Base-by-base conservation (phyloP, 139 green algal species). In the Edaphochlamys debaryana region DNA sequence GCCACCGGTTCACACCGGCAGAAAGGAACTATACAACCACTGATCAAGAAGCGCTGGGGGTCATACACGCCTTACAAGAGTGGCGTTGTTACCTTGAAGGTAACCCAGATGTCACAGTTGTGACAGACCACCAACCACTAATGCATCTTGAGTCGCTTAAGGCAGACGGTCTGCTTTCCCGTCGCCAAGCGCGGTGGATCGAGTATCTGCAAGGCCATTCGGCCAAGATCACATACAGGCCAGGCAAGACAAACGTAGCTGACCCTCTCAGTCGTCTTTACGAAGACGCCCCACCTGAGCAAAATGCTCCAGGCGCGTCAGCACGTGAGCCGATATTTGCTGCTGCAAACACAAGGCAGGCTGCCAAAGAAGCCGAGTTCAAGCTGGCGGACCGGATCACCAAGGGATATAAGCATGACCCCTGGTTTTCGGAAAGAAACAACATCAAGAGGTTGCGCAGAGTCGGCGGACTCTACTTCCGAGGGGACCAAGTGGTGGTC, bases 391-490 rank as follows among this genome's bases (percentile, higher is more conserved):
- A 54, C 9, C 9, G 45, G 45, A 54, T 54, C 45, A 54, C 11
- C 13, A 22, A 9, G 9, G 45, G 45, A 54, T 5, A 87, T 40
- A 11, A 42, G 25, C 0, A 89, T 38, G 63, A 69, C 17, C n/a
- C 63, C 13, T 38, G 22, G 29, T 69, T 40, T 30, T 52, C 29
- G 25, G 8, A n/a, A 27, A 15, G 41, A 30, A 30, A 34, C 37
- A 48, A 50, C 17, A 34, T 29, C 48, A 71, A 11, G 34, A 13
- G 85, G 41, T 82, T 90, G 3, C 70, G 27, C 22, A 11, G 40
- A 56, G 79, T 86, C 68, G 71, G 93, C 32, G 38, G 25, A 8
- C 89, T 89, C 37, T 94, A 93, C 50, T 19, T 66, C 11, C 84
- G 64, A 13, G 72, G 48, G 48, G 76, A 91, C 40, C 38, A 58